These are phyloP conservation scores for Hansenula lynferdii DNA, from an alignment of 1,139 yeast genomes.

Conservation along the genomic window DNA sequence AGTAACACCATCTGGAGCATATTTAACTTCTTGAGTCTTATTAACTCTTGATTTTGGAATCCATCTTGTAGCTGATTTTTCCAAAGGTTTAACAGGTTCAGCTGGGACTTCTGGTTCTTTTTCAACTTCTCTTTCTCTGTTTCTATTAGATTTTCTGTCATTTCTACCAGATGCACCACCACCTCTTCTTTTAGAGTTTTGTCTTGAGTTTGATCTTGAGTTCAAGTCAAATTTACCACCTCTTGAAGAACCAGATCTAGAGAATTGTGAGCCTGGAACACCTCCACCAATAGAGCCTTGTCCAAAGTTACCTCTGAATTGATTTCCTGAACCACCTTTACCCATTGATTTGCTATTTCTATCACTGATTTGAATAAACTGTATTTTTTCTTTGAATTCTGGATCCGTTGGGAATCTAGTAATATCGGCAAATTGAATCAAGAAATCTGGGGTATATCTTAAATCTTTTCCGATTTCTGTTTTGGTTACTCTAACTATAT, in stretches of 20 bases:
- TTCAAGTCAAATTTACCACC: constrained; percentile 38
- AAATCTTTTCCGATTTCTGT: constrained; percentile 40
- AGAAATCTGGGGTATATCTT: constrained; percentile 77
- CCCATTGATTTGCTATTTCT: constrained; percentile 25
- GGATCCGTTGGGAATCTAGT: constrained; percentile 58
- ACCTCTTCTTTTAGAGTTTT: constrained; percentile 62
- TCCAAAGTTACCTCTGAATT: constrained; percentile 17
- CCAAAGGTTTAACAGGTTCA: constrained; percentile 47
- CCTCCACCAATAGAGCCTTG: constrained; percentile 21
- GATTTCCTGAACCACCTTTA: constrained; percentile 22
- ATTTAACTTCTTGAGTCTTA: constrained; percentile 50
- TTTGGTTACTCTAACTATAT: constrained; percentile 25
- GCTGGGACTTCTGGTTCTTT: constrained; percentile 23
- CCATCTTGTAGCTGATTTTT: constrained; percentile 87
- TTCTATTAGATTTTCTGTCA: constrained; percentile 35
- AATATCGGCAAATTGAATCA: constrained; percentile 68
- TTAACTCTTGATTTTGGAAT: constrained; percentile 71
- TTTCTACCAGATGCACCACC: constrained; percentile 32
- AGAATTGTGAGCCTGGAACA: constrained; percentile 16
- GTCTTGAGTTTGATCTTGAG: constrained; percentile 65
- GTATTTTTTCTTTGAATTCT: constrained; percentile 54
- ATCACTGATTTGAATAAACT: constrained; percentile 15
- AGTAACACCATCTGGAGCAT: constrained; percentile 72
- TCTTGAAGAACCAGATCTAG: constrained; percentile 25
- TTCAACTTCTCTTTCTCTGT: constrained; percentile 34